A percentile compares a stretch with the other conserved stretches of the same genome.
phyloP scores from a whole-genome alignment of 352 stramenopile genomes.

The Peronospora belbahrii region DNA sequence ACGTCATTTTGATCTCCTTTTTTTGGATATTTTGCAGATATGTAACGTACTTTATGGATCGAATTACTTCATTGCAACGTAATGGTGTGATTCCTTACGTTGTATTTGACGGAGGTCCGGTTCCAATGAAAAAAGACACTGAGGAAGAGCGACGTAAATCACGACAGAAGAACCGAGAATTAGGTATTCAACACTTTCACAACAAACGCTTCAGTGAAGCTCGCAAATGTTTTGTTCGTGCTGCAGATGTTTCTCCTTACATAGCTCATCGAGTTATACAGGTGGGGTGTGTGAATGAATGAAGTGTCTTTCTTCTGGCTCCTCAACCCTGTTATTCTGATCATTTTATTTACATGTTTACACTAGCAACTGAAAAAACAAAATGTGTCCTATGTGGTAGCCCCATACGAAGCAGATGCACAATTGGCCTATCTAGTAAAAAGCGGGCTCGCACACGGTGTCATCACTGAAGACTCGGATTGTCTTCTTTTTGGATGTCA shows the following conservation, averaged over 20 bases:
- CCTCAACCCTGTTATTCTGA: not conserved
- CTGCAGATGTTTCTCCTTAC: slow-evolving; percentile 68
- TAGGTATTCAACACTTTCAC: slow-evolving; percentile 50
- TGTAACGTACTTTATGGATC: slow-evolving; percentile 69
- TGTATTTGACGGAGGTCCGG: slow-evolving; percentile 62
- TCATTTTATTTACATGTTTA: slow-evolving; percentile 1
- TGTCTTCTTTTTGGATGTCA: slow-evolving; percentile 89
- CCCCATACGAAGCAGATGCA: slow-evolving; percentile 96
- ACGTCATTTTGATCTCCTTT: not conserved
- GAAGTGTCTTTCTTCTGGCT: not conserved
- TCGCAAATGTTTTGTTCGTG: slow-evolving; percentile 60
- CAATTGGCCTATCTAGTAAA: slow-evolving; percentile 90
- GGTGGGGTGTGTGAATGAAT: slow-evolving; percentile 23
- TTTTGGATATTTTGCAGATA: slow-evolving; percentile 53
- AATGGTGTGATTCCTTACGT: slow-evolving; percentile 66
- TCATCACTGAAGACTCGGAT: slow-evolving; percentile 96
- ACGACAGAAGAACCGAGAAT: slow-evolving; percentile 60
- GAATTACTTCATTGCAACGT: slow-evolving; percentile 38
- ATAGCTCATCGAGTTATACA: slow-evolving; percentile 79
- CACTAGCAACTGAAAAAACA: slow-evolving; percentile 44
- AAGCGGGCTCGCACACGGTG: slow-evolving; percentile 78
- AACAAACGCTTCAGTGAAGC: slow-evolving; percentile 52
- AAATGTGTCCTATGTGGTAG: slow-evolving; percentile 89
- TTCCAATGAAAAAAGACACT: slow-evolving; percentile 74
- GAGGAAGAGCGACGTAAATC: slow-evolving; percentile 61